Base-by-base conservation (phyloP, 164 flowering plant genomes). In the Nymphaea thermarum region DNA sequence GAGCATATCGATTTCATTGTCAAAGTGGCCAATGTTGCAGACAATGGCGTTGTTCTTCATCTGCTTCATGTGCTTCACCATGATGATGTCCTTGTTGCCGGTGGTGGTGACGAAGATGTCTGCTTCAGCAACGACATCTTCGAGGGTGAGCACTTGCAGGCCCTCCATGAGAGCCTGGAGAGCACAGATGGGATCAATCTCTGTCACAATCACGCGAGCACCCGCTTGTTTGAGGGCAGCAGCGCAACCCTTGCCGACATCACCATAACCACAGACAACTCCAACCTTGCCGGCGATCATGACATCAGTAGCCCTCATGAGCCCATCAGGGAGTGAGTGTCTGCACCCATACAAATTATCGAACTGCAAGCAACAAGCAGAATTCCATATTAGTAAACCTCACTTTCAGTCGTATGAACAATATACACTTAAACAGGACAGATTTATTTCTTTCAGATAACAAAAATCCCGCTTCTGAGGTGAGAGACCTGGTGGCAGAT, bases 41-140 rank as follows among this genome's bases (percentile, higher is more conserved):
- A 79, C 81, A 43, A 79, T 76, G 12, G 79, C 81, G 60, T 79
- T 76, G 76, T 79, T 79, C 75, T 79, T 79, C 81, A 79, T 79
- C 81, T 79, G 61, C 74, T 42, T 71, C 79, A 76, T 76, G 74
- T 76, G 73, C 51, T 68, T 44, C 3, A 76, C 74, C 79, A 69
- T 76, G 75, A 76, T 67, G 67, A 79, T 79, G 73, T 78, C 79
- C 73, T 76, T 76, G 79, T 73, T 73, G 2, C 81, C 81, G 18
- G 81, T 74, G 64, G 76, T 70, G 51, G 76, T 74, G 43, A 70
- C 76, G 66, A 74, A 70, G 67, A 74, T 78, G 70, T 74, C 78
- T 1, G 79, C 73, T 8, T 73, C 72, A 2, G 75, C n/a, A 4
- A 76, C 68, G 0, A 70, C 77, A 43, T 76, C 79, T 60, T 79